phyloP scores from a whole-genome alignment of 495 filamentous ascomycete species.

The Penicillium verhagenii region DNA sequence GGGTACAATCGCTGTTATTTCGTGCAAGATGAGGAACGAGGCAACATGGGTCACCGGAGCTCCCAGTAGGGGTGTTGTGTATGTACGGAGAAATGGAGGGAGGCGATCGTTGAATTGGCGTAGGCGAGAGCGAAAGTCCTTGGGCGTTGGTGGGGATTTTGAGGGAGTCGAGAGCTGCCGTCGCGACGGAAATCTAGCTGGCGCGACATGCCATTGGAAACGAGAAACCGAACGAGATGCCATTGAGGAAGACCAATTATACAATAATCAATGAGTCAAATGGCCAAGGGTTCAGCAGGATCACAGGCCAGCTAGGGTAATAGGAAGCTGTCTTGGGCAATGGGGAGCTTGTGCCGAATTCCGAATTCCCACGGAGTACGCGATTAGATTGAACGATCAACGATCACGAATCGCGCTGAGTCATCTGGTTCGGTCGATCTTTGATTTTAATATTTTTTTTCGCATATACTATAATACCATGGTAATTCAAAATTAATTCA shows the following conservation, averaged over 20 bases:
- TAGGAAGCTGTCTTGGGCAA: conserved; percentile 15
- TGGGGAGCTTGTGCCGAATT: background rate
- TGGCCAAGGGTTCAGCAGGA: background rate
- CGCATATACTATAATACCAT: background rate
- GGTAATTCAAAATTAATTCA: background rate
- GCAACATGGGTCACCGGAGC: conserved; percentile 81
- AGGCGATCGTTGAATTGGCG: conserved; percentile 59
- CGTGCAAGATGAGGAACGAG: conserved; percentile 87
- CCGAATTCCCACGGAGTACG: background rate
- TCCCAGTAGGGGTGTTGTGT: conserved; percentile 63
- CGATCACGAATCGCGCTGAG: conserved; percentile 19
- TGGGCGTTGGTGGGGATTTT: conserved; percentile 19
- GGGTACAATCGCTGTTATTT: conserved; percentile 82
- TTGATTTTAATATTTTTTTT: background rate
- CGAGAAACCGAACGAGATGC: conserved; percentile 15
- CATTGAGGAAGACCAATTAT: conserved; percentile 1
- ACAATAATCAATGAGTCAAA: background rate
- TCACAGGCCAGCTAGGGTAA: no score
- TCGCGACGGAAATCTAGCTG: conserved; percentile 13
- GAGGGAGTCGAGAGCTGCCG: conserved; percentile 29
- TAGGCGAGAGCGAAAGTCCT: conserved; percentile 47
- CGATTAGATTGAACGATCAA: conserved; percentile 2
- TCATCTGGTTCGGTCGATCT: conserved; percentile 16
- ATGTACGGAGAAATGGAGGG: conserved; percentile 59
- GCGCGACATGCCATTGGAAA: conserved; percentile 12